phyloP scores from a whole-genome alignment of 202 grass and related monocot genomes.

The Bolboschoenoplectus hybrid region DNA sequence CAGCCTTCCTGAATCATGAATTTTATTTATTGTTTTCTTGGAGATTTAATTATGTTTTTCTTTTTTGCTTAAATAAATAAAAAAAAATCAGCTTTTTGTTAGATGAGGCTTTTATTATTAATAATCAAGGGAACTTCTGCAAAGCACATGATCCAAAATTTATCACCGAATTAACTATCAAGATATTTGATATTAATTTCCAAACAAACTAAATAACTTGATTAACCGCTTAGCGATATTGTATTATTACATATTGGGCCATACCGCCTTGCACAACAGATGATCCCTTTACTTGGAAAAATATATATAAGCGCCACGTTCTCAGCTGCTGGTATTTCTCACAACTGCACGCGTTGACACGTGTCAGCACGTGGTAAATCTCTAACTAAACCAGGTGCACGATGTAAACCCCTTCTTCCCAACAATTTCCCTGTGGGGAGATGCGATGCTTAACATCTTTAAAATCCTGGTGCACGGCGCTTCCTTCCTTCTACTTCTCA shows the following conservation, averaged over 20 bases:
- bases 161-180: too few relatives aligned
- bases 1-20: too few relatives aligned
- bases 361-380: slow-evolving; percentile 6
- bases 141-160: too few relatives aligned
- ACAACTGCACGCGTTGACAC: neutral
- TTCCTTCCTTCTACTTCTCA: too few relatives aligned
- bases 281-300: neutral
- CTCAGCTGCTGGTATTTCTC: neutral
- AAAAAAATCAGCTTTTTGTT: too few relatives aligned
- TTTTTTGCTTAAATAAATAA: too few relatives aligned
- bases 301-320: neutral
- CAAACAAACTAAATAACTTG: neutral
- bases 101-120: too few relatives aligned
- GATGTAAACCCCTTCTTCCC: neutral
- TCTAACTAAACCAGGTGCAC: neutral
- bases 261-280: neutral
- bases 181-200: too few relatives aligned
- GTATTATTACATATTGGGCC: neutral
- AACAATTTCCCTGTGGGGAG: neutral
- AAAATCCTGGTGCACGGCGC: slow-evolving; percentile 4
- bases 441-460: neutral
- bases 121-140: too few relatives aligned
- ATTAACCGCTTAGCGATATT: neutral
- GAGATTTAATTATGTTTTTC: too few relatives aligned
- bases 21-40: too few relatives aligned